Base-by-base conservation (phyloP, 106 monocot genomes). In the Gastrodia elata region DNA sequence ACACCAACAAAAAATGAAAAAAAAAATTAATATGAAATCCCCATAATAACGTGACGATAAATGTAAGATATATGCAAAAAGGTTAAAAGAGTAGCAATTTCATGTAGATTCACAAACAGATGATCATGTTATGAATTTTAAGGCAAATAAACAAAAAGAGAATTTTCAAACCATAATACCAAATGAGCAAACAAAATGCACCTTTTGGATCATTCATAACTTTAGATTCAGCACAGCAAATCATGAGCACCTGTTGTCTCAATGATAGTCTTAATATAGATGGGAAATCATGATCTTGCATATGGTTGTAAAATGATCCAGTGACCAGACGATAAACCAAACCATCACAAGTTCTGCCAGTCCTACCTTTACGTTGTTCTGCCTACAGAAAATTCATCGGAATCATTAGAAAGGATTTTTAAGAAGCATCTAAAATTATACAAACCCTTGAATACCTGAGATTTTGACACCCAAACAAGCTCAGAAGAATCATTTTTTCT, bases 321-420 rank as follows among this genome's bases (percentile, higher is more conserved):
- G 83, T 79, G 38, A 93, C 87, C 74, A 93, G 78, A 1, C 93
- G 80, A 74, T 87, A 93, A 49, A 93, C 80, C 38, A 76, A 72
- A 67, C 93, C 93, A 72, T 93, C 89, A 89, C 93, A 93, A 14
- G 93, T 93, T 64, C 93, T 76, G 5, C 93, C 93, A 11, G 93
- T 93, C 76, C 93, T 89, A 8, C 93, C 93, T 77, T 83, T 93
- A 16, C 93, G 83, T 71, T 93, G 89, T 7, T 93, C 89, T 71
- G 89, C 93, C 93, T 93, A 78, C 24, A 76, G 20, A 56, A 68
- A 72, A 33, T 36, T 68, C 33, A 18, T 59, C 5, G 30, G 26
- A 35, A 39, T 61, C 10, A 44, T 41, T n/a, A 48, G 24, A 6
- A 27, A 58, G 2, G 28, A 75, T 3, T 15, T 49, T 26, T 26